Evolutionary conservation across 345 rosid genomes (phyloP).

Genomic region (Microthlaspi erraticum): DNA sequence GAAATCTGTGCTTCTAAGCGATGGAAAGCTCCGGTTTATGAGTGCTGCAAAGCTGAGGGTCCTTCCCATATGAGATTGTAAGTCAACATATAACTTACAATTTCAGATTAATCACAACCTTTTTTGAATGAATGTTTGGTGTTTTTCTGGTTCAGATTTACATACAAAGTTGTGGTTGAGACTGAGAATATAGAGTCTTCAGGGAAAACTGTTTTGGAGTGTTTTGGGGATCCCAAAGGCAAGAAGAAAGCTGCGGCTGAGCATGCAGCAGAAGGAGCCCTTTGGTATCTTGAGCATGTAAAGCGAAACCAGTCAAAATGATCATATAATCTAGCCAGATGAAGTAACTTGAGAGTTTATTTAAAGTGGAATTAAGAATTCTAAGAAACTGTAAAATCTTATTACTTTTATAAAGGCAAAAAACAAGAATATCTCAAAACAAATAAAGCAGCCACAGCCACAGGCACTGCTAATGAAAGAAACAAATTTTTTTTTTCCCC

Average conservation of each 20-base stretch:
- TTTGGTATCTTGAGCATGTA: constrained; percentile 61
- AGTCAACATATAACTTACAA: constrained; percentile 36
- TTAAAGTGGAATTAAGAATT: constrained; percentile 1
- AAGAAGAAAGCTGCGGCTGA: constrained; percentile 68
- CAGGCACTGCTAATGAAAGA: constrained; percentile 37
- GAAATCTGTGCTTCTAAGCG: constrained; percentile 53
- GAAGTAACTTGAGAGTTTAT: constrained; percentile 7
- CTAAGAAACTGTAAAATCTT: constrained; percentile 37
- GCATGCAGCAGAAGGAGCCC: constrained; percentile 71
- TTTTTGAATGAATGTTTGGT: constrained; percentile 14
- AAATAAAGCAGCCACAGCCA: constrained; percentile 28
- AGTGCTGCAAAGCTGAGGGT: constrained; percentile 67
- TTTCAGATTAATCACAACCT: background rate
- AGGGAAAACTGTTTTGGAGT: constrained; percentile 45
- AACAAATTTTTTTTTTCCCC: constrained; percentile 5
- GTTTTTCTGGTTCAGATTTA: constrained; percentile 50
- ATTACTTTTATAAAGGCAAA: constrained; percentile 27
- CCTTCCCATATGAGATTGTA: constrained; percentile 59
- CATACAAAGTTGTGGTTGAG: constrained; percentile 58
- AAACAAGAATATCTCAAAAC: constrained; percentile 35
- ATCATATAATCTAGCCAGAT: constrained; percentile 10
- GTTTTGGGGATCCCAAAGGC: constrained; percentile 53
- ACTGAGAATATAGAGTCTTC: constrained; percentile 48
- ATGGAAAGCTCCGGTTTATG: constrained; percentile 63
- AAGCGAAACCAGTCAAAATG: constrained; percentile 29